phyloP scores from a whole-genome alignment of 2,329 filamentous ascomycete species.

The Rhynchosporium agropyri region DNA sequence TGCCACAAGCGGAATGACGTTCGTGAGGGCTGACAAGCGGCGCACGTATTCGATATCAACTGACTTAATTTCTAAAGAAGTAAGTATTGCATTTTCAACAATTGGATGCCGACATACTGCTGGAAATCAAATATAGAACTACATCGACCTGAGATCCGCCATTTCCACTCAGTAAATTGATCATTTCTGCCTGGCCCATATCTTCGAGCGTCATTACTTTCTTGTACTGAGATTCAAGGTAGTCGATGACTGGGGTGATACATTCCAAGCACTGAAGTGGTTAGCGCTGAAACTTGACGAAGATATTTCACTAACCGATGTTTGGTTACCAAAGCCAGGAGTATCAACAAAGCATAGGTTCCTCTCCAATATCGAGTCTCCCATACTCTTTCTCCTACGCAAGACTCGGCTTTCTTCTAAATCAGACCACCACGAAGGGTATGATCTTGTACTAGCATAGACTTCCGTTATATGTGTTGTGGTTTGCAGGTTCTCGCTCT shows the following conservation, averaged over 20 bases:
- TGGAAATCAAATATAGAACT: constrained; percentile 78
- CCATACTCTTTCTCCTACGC: constrained; percentile 68
- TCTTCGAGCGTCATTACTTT: constrained; percentile 62
- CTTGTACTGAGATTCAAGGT: constrained; percentile 71
- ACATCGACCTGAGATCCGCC: constrained; percentile 84
- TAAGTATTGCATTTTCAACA: constrained; percentile 24
- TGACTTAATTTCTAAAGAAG: constrained; percentile 54
- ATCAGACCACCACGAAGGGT: constrained; percentile 88
- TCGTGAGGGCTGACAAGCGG: constrained; percentile 72
- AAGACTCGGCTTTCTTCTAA: constrained; percentile 65
- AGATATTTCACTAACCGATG: constrained; percentile 49
- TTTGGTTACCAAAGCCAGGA: constrained; percentile 60
- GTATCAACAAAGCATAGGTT: constrained; percentile 96
- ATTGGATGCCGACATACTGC: constrained; percentile 54
- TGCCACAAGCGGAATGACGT: constrained; percentile 81
- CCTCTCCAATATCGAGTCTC: constrained; percentile 79
- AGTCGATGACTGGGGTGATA: constrained; percentile 65
- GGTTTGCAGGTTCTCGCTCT: constrained; percentile 35
- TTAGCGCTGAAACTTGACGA: constrained; percentile 37
- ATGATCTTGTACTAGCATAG: constrained; percentile 79
- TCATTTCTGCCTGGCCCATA: constrained; percentile 73
- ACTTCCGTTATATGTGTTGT: constrained; percentile 62
- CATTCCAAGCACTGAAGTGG: constrained; percentile 53
- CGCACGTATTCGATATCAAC: constrained; percentile 73
- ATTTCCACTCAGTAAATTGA: constrained; percentile 76